These are phyloP conservation scores for Sanghuangporus sanghuang DNA, from an alignment of 1,284 basidiomycete species.

Conservation along the genomic window DNA sequence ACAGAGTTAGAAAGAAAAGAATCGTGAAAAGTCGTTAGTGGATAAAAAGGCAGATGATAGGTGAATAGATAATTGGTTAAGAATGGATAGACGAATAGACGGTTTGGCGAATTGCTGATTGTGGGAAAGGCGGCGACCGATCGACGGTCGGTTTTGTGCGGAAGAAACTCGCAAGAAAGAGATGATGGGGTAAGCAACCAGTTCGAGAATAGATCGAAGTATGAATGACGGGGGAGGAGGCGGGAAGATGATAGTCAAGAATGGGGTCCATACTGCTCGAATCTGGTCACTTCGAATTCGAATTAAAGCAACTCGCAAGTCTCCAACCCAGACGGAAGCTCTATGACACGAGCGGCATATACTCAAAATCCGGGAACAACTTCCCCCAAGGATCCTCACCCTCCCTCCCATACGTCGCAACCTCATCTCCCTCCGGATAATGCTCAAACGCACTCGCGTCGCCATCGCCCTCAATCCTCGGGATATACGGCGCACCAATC, in stretches of 20 bases:
- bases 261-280: no score
- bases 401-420: constrained; percentile 11
- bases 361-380: constrained; percentile 18
- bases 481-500: constrained; percentile 55
- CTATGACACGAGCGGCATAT: constrained; percentile 14
- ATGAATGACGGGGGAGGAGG: no score
- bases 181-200: no score
- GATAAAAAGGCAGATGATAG: background rate
- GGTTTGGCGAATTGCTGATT: background rate
- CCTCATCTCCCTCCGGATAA: constrained; percentile 17
- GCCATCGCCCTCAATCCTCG: constrained; percentile 17
- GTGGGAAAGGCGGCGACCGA: background rate
- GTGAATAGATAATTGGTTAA: background rate
- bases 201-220: no score
- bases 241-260: no score
- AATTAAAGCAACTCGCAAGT: background rate
- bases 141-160: no score
- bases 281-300: no score
- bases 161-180: no score
- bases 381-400: constrained; percentile 14
- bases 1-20: background rate
- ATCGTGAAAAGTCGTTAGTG: background rate
- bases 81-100: background rate
- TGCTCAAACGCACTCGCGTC: constrained; percentile 18
- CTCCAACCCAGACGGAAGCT: background rate